Percentiles rank a stretch among this genome's conserved stretches.
phyloP scores from a whole-genome alignment of 306 rosid genomes.

The Lathyrus oleraceus region DNA sequence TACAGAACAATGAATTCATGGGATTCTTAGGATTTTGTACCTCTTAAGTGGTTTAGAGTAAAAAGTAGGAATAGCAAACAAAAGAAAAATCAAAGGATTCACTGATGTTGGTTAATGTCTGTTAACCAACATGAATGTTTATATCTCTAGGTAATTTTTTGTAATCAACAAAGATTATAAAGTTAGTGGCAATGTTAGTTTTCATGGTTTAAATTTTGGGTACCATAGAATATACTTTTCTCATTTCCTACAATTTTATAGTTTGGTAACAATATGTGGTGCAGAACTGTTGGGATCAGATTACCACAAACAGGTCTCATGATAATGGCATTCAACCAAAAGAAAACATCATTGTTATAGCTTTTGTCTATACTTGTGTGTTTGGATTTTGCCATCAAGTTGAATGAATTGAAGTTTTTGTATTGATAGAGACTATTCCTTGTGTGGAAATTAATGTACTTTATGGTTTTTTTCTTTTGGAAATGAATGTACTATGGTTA shows the following conservation, averaged over 20 bases:
- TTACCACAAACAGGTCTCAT: not conserved
- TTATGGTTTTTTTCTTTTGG: too few relatives aligned
- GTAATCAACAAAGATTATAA: not conserved
- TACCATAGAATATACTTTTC: not conserved
- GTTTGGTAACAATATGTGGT: not conserved
- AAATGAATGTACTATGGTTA: too few relatives aligned
- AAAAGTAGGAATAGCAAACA: not conserved
- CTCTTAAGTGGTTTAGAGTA: slow-evolving; percentile 44
- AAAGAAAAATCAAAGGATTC: not conserved
- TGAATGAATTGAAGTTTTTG: not conserved
- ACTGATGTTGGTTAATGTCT: slow-evolving; percentile 57
- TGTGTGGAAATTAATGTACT: not conserved
- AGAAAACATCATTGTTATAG: not conserved
- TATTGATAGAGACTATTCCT: not conserved
- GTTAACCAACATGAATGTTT: slow-evolving; percentile 56
- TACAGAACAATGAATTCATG: slow-evolving; percentile 75
- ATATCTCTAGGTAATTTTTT: not conserved
- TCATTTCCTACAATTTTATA: not conserved
- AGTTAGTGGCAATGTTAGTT: not conserved
- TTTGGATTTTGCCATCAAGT: not conserved
- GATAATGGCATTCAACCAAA: not conserved
- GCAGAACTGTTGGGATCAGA: not conserved
- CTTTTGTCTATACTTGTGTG: not conserved
- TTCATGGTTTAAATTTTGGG: not conserved
- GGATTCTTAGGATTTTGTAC: slow-evolving; percentile 78